Percentiles rank a stretch among this genome's conserved stretches.
Conservation (phyloP, 352 stramenopile species). For the Globisporangium cederbergense region DNA sequence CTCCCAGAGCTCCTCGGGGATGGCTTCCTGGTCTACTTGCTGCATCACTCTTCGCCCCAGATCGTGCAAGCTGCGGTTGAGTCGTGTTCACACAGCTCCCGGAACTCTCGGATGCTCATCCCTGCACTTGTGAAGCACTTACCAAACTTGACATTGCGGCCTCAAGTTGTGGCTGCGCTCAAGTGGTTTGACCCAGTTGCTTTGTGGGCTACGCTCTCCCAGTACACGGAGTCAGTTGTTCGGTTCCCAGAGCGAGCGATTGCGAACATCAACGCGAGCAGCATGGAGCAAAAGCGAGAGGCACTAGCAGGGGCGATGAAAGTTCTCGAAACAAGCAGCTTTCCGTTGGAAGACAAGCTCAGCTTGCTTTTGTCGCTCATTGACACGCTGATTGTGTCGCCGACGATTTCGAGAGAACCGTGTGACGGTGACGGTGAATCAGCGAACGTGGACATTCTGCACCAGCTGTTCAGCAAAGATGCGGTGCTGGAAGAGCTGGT, state of each 20-base stretch:
- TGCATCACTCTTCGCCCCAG: slow-evolving; percentile 63
- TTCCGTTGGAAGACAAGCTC: slow-evolving; percentile 70
- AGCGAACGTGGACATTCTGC: slow-evolving; percentile 38
- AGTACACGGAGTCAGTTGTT: slow-evolving; percentile 54
- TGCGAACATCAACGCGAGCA: background rate
- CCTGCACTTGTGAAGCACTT: slow-evolving; percentile 80
- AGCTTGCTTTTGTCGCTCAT: slow-evolving; percentile 60
- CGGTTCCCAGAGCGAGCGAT: slow-evolving; percentile 11
- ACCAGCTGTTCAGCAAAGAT: slow-evolving; percentile 67
- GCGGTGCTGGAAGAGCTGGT: slow-evolving; percentile 63
- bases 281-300: slow-evolving; percentile 43
- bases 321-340: slow-evolving; percentile 48
- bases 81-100: slow-evolving; percentile 72
- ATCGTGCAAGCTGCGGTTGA: slow-evolving; percentile 81
- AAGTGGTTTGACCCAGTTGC: slow-evolving; percentile 64
- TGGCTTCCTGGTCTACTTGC: slow-evolving; percentile 80
- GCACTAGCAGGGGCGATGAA: slow-evolving; percentile 61
- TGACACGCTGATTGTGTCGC: slow-evolving; percentile 39
- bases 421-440: slow-evolving; percentile 16
- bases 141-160: slow-evolving; percentile 53
- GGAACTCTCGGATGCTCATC: slow-evolving; percentile 81
- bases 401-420: slow-evolving; percentile 2
- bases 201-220: slow-evolving; percentile 63
- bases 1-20: slow-evolving; percentile 78
- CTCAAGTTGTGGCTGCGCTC: slow-evolving; percentile 65